Evolutionary conservation across 257 asterid species (phyloP).

Genomic region (Rehmannia glutinosa): DNA sequence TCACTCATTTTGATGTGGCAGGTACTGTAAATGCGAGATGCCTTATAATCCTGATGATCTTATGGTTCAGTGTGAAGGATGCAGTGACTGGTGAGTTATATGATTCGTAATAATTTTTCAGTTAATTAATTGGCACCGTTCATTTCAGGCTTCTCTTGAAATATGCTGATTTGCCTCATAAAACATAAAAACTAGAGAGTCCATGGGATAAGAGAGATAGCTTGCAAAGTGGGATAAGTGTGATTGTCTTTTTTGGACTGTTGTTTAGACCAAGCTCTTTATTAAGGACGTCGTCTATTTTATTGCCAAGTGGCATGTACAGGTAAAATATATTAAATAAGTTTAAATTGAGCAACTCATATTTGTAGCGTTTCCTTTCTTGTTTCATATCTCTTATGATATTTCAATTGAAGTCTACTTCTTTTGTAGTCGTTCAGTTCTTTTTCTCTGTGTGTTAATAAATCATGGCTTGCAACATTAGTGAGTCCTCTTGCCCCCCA

Average conservation of each 20-base stretch:
- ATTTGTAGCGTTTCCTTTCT: not conserved
- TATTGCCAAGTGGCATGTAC: not conserved
- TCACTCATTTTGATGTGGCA: constrained; percentile 25
- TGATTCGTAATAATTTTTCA: not conserved
- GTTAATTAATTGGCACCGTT: too few relatives aligned
- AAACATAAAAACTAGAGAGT: too few relatives aligned
- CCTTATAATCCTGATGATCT: constrained; percentile 93
- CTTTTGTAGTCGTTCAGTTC: not conserved
- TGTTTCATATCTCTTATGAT: not conserved
- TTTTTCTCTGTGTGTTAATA: not conserved
- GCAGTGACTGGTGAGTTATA: constrained; percentile 81
- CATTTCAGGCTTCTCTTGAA: too few relatives aligned
- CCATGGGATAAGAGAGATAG: too few relatives aligned
- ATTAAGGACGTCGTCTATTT: not conserved
- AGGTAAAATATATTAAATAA: not conserved
- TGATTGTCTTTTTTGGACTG: not conserved
- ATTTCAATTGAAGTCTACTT: not conserved
- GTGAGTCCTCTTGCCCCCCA: not conserved
- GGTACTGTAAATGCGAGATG: constrained; percentile 97
- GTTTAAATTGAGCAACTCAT: not conserved
- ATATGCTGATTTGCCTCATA: too few relatives aligned
- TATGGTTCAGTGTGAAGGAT: constrained; percentile 86
- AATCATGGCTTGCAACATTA: not conserved
- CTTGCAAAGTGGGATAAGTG: too few relatives aligned
- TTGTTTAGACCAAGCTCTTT: not conserved